Base-by-base conservation (phyloP, 2,329 filamentous ascomycete genomes). In the Fusarium agapanthi region DNA sequence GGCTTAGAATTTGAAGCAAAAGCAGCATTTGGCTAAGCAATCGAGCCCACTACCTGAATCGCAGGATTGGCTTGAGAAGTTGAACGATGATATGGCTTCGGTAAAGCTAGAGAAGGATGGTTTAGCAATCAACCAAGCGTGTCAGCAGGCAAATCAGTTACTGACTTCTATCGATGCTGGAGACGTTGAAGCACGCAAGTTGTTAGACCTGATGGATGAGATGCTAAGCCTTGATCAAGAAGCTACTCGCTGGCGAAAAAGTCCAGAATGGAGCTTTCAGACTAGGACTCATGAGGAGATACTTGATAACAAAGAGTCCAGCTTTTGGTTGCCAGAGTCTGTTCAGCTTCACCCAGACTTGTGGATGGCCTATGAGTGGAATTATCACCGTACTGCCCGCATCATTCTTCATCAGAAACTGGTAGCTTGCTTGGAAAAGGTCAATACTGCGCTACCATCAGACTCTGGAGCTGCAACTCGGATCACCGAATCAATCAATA, bases 301-400 rank as follows among this genome's bases (percentile, higher is more conserved):
- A 18, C 55, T 56, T 3, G 69, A 61, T 5, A 37, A 26, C 6
- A 15, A 44, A 22, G 57, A 37, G 22, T 41, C 32, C 7, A 51
- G 37, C 1, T 45, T 35, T 7, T 64, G 51, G 55, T 62, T 79
- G 20, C 76, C 79, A 3, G 74, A 74, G 4, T 75, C 62, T 2
- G 65, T 83, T 15, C 75, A 83, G 60, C 65, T 84, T 6, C 82
- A 83, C 59, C 64, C 73, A 7, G 82, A 83, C 69, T 57, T 83
- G 1, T 83, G 82, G 82, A 82, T 81, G 64, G 79, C 80, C 9
- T 84, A 84, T 45, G 82, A 84, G 64, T 83, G 81, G 80, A 82
- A 83, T 51, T 84, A 84, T 53, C 80, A 83, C 50, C 76, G 81
- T 6, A 78, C 81, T 34, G 81, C 80, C 10, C 77, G 81, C 8